A percentile compares a stretch with the other conserved stretches of the same genome.
Evolutionary conservation across 306 rosid genomes (phyloP).

Genomic region (Canavalia ensiformis): DNA sequence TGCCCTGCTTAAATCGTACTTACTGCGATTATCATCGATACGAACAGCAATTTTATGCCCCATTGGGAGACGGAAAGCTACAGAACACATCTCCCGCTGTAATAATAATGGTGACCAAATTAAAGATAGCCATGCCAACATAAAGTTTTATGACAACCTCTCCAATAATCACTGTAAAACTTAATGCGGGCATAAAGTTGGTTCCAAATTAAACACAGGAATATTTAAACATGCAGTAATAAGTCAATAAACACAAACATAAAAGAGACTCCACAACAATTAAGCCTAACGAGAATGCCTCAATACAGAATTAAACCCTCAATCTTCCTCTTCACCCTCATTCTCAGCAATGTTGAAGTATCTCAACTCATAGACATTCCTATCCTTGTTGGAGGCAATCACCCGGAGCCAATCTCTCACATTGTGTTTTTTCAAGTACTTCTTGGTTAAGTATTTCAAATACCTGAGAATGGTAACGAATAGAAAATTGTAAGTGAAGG

Average conservation of each 20-base stretch:
- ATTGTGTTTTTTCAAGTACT: constrained; percentile 94
- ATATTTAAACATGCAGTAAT: constrained; percentile 43
- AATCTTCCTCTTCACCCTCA: constrained; percentile 95
- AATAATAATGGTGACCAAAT: background rate
- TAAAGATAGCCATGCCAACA: background rate
- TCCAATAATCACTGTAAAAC: constrained; percentile 42
- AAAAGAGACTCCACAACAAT: constrained; percentile 34
- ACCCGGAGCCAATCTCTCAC: constrained; percentile 98
- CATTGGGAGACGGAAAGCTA: background rate
- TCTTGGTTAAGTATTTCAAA: constrained; percentile 87
- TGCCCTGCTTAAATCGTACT: background rate
- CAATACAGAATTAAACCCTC: constrained; percentile 37
- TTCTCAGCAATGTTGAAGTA: constrained; percentile 96
- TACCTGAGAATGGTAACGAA: constrained; percentile 58
- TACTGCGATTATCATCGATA: background rate
- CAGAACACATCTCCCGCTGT: background rate
- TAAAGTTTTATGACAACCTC: constrained; percentile 4
- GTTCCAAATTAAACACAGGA: constrained; percentile 36
- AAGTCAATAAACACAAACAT: constrained; percentile 39
- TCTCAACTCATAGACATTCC: constrained; percentile 85
- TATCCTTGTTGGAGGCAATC: constrained; percentile 90
- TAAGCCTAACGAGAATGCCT: constrained; percentile 41
- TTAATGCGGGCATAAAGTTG: constrained; percentile 10
- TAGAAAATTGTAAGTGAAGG: background rate
- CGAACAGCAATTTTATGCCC: background rate